Conservation (phyloP, 1,139 yeast genomes). For the Komagataea norvegica region DNA sequence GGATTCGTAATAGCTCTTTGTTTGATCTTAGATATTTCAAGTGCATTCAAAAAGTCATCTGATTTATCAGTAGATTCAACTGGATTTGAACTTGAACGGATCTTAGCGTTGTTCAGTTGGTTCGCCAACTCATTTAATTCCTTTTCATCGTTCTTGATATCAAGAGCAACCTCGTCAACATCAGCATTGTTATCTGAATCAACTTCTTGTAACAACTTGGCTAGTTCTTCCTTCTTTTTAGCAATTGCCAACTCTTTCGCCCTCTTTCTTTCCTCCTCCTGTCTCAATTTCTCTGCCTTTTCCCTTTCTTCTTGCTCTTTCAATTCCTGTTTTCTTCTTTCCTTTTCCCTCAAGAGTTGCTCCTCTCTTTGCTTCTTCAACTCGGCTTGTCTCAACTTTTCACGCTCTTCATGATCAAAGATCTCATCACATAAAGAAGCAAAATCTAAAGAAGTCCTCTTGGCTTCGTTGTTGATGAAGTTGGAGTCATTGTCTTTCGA, state of each 20-base stretch:
- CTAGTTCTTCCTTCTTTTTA: slow-evolving; percentile 13
- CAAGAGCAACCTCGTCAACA: slow-evolving; percentile 14
- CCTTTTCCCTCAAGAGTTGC: slow-evolving; percentile 31
- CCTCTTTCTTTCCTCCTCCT: slow-evolving; percentile 17
- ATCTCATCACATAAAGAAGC: slow-evolving; percentile 73
- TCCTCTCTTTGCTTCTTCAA: slow-evolving; percentile 36
- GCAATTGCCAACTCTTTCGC: slow-evolving; percentile 23
- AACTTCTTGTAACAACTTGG: slow-evolving; percentile 9
- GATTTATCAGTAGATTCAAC: slow-evolving; percentile 20
- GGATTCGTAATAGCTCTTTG: slow-evolving; percentile 38
- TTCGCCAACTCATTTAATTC: slow-evolving; percentile 14
- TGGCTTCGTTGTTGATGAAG: slow-evolving; percentile 66
- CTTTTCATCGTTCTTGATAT: slow-evolving; percentile 10
- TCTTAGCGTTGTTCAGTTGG: slow-evolving; percentile 19
- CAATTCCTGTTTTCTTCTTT: slow-evolving; percentile 33
- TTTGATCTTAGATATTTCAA: slow-evolving; percentile 28
- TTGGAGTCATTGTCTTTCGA: slow-evolving; percentile 63
- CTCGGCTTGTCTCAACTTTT: slow-evolving; percentile 49
- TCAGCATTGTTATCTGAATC: slow-evolving; percentile 12
- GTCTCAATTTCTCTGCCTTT: slow-evolving; percentile 20
- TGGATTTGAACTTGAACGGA: slow-evolving; percentile 36
- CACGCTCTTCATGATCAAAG: slow-evolving; percentile 60
- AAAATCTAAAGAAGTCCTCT: slow-evolving; percentile 72
- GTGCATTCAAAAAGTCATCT: slow-evolving; percentile 22
- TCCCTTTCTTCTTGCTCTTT: slow-evolving; percentile 37